Conservation (phyloP, 2,329 filamentous ascomycete genomes). For the Orbilia quercus region DNA sequence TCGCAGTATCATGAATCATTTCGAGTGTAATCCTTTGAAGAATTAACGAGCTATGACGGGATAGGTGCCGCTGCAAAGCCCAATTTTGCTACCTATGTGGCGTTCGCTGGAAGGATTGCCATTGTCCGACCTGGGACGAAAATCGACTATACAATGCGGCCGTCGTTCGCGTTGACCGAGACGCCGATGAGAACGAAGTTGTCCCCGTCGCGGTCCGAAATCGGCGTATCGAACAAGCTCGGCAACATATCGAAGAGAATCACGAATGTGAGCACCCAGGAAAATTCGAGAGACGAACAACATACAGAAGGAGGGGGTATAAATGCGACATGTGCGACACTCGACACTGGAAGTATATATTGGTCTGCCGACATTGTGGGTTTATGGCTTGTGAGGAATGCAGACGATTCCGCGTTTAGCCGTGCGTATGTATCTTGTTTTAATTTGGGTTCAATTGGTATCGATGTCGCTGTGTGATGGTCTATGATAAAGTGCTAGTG, state of each 20-base stretch:
- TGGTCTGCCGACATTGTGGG: conserved; percentile 28
- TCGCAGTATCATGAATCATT: background rate
- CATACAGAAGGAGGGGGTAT: conserved; percentile 16
- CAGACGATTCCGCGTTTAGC: conserved; percentile 34
- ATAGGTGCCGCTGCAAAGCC: conserved; percentile 39
- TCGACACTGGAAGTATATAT: conserved; percentile 39
- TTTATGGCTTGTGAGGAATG: conserved; percentile 41
- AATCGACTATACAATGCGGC: conserved; percentile 19
- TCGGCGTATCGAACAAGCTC: conserved; percentile 15
- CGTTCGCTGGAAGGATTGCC: conserved; percentile 27
- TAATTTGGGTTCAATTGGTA: no score
- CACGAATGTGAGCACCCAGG: conserved; percentile 25
- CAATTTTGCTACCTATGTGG: conserved; percentile 49
- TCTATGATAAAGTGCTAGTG: no score
- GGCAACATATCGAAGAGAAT: conserved; percentile 21
- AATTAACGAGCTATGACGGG: background rate
- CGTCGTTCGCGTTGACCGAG: conserved; percentile 24
- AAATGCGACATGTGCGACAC: conserved; percentile 21
- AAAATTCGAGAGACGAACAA: conserved; percentile 14
- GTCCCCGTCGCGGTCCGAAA: conserved; percentile 9
- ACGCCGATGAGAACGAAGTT: background rate
- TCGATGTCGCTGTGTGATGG: no score
- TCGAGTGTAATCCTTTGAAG: no score
- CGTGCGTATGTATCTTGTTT: no score
- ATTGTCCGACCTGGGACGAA: conserved; percentile 22